A percentile compares a stretch with the other conserved stretches of the same genome.
Conservation (phyloP, 2,329 filamentous ascomycete species). For the Sarocladium kiliense region DNA sequence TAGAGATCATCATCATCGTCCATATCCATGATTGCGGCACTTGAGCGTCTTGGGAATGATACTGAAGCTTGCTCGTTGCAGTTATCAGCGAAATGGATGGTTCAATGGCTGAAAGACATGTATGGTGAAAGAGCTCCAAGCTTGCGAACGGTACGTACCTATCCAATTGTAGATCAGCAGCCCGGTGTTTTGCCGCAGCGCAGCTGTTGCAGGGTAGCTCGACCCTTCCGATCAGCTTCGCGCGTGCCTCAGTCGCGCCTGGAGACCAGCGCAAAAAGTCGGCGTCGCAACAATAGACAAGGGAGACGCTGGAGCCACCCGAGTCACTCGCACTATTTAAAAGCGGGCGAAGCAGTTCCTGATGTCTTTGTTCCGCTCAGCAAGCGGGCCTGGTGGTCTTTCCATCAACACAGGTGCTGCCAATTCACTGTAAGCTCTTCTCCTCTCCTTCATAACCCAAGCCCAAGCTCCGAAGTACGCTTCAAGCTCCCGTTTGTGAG, state of each 20-base stretch:
- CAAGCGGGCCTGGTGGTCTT: slow-evolving; percentile 54
- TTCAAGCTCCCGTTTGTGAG: background rate
- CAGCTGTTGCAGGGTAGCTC: background rate
- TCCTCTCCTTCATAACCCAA: background rate
- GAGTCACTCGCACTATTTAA: background rate
- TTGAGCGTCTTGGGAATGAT: background rate
- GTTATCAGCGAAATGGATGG: too few species aligned
- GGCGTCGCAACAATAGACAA: slow-evolving; percentile 7
- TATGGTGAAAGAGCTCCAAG: background rate
- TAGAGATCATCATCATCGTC: slow-evolving; percentile 67
- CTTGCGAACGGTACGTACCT: slow-evolving; percentile 5
- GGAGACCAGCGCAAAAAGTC: slow-evolving; percentile 11
- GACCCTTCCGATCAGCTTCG: background rate
- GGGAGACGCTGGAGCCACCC: slow-evolving; percentile 1
- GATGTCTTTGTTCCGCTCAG: slow-evolving; percentile 51
- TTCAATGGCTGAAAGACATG: background rate
- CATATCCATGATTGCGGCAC: slow-evolving; percentile 50
- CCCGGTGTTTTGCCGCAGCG: slow-evolving; percentile 5
- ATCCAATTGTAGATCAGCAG: background rate
- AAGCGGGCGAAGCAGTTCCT: background rate
- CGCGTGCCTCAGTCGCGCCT: slow-evolving; percentile 1
- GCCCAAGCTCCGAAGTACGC: background rate
- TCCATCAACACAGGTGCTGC: slow-evolving; percentile 60
- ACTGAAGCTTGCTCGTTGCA: too few species aligned
- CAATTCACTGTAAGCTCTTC: slow-evolving; percentile 37